Conservation (phyloP, 345 rosid species). For the Citrus mangshanensis region DNA sequence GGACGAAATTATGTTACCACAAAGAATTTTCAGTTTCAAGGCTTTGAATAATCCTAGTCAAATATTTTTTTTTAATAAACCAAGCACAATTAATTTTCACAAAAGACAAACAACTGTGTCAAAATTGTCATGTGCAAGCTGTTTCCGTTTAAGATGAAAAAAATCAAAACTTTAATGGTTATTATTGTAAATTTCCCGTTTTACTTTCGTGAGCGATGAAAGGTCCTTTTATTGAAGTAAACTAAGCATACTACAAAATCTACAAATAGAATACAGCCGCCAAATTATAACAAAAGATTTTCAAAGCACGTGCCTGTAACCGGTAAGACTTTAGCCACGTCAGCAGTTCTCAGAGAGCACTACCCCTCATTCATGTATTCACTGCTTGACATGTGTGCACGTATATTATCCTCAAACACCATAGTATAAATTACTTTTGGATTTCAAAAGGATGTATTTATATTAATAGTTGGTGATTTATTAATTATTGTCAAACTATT, state of each 20-base stretch:
- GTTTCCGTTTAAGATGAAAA: too few species aligned
- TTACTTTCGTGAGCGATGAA: background rate
- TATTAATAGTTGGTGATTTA: too few species aligned
- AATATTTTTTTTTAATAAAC: too few species aligned
- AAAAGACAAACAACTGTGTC: background rate
- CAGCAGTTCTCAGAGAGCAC: too few species aligned
- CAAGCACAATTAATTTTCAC: background rate
- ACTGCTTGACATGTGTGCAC: too few species aligned
- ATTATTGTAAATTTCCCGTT: too few species aligned
- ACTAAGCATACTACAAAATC: background rate
- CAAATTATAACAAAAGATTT: background rate
- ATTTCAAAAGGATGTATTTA: too few species aligned
- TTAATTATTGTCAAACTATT: too few species aligned
- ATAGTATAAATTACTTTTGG: too few species aligned
- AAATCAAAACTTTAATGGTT: too few species aligned
- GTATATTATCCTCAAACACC: too few species aligned
- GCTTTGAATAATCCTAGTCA: background rate
- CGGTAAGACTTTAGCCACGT: background rate
- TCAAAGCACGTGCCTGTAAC: background rate
- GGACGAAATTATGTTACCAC: background rate
- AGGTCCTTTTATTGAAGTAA: background rate
- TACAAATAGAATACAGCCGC: background rate
- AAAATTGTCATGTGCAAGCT: background rate
- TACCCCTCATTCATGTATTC: too few species aligned
- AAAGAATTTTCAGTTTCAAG: background rate